Evolutionary conservation across 2,329 filamentous ascomycete genomes (phyloP).

Genomic region (Coniochaeta sp.): DNA sequence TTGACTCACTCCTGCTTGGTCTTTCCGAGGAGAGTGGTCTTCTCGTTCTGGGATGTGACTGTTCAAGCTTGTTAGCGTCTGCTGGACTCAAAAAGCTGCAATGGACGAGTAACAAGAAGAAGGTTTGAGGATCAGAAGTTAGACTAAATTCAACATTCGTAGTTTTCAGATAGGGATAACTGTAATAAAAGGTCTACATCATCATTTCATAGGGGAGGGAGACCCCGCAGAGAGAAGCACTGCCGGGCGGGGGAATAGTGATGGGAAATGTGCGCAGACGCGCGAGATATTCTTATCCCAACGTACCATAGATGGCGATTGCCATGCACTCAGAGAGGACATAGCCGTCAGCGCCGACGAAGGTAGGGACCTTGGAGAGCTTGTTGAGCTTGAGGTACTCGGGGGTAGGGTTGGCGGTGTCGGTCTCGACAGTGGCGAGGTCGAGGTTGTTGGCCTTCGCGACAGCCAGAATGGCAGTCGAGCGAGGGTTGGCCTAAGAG

Average conservation of each 20-base stretch:
- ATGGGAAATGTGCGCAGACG: not conserved
- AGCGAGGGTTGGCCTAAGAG: conserved; percentile 77
- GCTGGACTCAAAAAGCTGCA: conserved; percentile 10
- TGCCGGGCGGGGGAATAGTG: not conserved
- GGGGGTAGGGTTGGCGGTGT: conserved; percentile 55
- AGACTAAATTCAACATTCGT: conserved; percentile 77
- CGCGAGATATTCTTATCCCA: conserved; percentile 4
- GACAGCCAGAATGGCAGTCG: conserved; percentile 80
- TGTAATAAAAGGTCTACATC: conserved; percentile 72
- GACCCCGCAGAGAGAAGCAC: conserved; percentile 5
- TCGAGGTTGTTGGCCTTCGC: conserved; percentile 97
- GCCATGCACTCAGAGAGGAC: conserved; percentile 83
- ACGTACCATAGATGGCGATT: conserved; percentile 96
- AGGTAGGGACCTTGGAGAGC: conserved; percentile 87
- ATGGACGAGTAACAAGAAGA: conserved; percentile 16
- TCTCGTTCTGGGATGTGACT: conserved; percentile 99
- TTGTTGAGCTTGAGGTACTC: conserved; percentile 84
- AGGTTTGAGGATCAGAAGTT: conserved; percentile 63
- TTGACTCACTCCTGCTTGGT: conserved; percentile 90
- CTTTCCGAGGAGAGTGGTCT: conserved; percentile 98
- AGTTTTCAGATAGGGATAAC: conserved; percentile 98
- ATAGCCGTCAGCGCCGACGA: conserved; percentile 88
- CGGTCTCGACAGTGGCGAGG: conserved; percentile 72
- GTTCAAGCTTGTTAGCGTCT: conserved; percentile 17
- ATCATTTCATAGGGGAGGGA: conserved; percentile 41